These are phyloP conservation scores for Ilex asprella DNA, from an alignment of 257 asterid species.

Conservation along the genomic window DNA sequence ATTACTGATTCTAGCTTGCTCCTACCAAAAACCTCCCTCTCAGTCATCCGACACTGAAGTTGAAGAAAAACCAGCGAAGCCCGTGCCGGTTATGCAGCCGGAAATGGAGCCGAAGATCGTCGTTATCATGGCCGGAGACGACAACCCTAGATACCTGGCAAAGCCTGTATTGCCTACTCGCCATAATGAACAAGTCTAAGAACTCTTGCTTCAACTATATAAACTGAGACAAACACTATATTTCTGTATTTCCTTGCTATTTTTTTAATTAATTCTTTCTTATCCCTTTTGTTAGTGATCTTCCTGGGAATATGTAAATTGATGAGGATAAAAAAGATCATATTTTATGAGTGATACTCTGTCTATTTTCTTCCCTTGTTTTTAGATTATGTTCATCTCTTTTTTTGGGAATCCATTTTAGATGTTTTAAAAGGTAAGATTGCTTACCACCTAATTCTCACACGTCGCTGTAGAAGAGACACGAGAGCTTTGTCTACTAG, in stretches of 20 bases:
- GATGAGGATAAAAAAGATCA: not conserved
- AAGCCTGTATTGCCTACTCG: conserved; percentile 16
- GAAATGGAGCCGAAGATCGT: conserved; percentile 44
- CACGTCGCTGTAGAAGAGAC: no score
- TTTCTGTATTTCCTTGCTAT: not conserved
- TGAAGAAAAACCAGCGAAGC: conserved; percentile 17
- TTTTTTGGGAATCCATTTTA: no score
- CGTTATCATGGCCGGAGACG: conserved; percentile 55
- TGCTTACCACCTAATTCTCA: no score
- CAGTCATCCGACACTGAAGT: not conserved
- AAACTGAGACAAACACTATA: no score
- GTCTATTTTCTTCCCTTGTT: no score
- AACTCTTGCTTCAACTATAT: not conserved
- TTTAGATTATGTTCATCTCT: no score
- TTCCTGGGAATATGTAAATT: conserved; percentile 15
- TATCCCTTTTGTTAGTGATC: not conserved
- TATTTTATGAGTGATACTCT: not conserved
- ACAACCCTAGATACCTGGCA: conserved; percentile 37
- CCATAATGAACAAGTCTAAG: conserved; percentile 13
- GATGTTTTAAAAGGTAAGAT: no score
- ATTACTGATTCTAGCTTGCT: conserved; percentile 34
- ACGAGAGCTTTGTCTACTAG: no score
- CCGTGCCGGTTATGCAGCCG: conserved; percentile 8
- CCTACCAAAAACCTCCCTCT: conserved; percentile 18
- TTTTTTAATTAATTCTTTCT: not conserved